These are phyloP conservation scores for Lentinus polychrous DNA, from an alignment of 1,284 basidiomycete species.

Conservation along the genomic window DNA sequence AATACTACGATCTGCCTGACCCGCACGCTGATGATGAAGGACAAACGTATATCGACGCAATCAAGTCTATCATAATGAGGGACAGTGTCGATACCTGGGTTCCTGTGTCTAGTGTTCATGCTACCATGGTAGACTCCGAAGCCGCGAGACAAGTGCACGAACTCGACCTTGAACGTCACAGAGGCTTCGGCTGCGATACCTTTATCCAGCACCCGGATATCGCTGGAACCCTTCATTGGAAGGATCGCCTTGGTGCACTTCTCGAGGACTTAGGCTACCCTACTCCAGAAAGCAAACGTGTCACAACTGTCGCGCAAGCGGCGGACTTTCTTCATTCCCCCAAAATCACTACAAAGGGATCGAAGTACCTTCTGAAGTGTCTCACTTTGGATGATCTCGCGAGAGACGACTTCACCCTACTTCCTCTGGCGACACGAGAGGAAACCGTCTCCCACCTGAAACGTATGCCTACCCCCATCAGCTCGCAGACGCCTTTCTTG, in stretches of 20 bases:
- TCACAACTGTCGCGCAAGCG: constrained; percentile 11
- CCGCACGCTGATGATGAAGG: not conserved
- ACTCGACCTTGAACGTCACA: not conserved
- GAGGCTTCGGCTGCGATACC: constrained; percentile 9
- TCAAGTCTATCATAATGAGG: constrained; percentile 7
- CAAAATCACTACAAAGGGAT: constrained; percentile 5
- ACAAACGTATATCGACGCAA: constrained; percentile 9
- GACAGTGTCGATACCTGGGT: constrained; percentile 14
- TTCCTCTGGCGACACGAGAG: constrained; percentile 11
- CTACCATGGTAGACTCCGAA: constrained; percentile 14
- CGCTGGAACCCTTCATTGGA: constrained; percentile 13
- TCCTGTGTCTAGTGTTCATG: constrained; percentile 14
- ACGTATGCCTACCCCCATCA: constrained; percentile 11
- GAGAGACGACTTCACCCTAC: constrained; percentile 13
- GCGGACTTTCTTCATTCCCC: constrained; percentile 13
- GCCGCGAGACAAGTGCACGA: constrained; percentile 9
- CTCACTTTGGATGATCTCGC: constrained; percentile 14
- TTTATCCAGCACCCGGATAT: constrained; percentile 14
- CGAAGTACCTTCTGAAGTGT: constrained; percentile 13
- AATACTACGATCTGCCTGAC: constrained; percentile 11
- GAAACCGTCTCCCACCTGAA: constrained; percentile 10
- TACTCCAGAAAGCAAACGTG: constrained; percentile 12
- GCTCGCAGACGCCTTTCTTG: constrained; percentile 12
- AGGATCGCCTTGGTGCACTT: constrained; percentile 13
- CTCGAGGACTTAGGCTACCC: constrained; percentile 10